phyloP scores from a whole-genome alignment of 495 filamentous ascomycete species.

The Parathielavia hyrcaniae region DNA sequence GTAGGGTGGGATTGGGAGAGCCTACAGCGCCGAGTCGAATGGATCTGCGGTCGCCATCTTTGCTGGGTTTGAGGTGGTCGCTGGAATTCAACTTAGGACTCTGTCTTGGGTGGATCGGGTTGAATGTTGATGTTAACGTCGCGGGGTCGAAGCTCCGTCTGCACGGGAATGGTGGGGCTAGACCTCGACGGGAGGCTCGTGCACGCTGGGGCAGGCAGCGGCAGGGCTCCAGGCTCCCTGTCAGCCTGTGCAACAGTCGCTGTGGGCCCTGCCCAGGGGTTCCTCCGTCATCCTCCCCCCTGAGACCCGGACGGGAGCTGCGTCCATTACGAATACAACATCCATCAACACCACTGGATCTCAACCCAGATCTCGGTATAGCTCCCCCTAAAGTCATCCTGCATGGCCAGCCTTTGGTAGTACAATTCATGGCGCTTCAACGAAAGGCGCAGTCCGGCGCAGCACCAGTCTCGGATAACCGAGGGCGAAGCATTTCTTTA shows the following conservation, averaged over 20 bases:
- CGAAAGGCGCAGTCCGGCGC: background rate
- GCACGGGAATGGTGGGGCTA: constrained; percentile 6
- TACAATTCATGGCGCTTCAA: background rate
- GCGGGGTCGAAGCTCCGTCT: constrained; percentile 12
- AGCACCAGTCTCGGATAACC: background rate
- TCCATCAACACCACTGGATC: background rate
- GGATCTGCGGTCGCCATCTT: constrained; percentile 50
- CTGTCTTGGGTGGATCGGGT: constrained; percentile 2
- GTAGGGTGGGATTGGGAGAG: background rate
- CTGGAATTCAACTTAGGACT: background rate
- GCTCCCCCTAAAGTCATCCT: background rate
- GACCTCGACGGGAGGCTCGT: too few species aligned
- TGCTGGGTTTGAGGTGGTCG: background rate
- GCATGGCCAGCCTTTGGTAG: background rate
- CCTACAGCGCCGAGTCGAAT: constrained; percentile 79
- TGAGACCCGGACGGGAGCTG: too few species aligned
- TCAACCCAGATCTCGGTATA: background rate
- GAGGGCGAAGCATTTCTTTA: background rate
- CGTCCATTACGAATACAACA: background rate
- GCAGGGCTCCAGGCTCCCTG: background rate
- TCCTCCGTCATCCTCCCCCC: too few species aligned
- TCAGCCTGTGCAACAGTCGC: too few species aligned
- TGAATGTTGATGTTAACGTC: constrained; percentile 7
- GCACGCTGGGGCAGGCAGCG: constrained; percentile 8
- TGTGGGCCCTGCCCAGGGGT: background rate